phyloP scores from a whole-genome alignment of 768 basidiomycete species.

The Tephrocybe sp. region DNA sequence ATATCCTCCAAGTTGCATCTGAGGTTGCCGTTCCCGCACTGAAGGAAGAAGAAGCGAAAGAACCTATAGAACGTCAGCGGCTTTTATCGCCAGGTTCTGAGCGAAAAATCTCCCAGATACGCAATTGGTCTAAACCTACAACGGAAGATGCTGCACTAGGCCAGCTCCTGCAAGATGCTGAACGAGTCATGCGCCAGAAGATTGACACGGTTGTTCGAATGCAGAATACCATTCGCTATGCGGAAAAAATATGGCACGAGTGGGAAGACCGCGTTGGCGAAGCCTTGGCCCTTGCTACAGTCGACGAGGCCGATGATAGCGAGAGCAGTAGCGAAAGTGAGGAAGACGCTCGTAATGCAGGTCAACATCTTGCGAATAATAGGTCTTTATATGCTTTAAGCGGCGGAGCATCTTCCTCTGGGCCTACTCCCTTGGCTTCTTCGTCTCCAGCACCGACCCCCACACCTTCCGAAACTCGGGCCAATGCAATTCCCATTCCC shows the following conservation, averaged over 20 bases:
- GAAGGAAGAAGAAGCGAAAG: slow-evolving; percentile 88
- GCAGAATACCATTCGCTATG: slow-evolving; percentile 96
- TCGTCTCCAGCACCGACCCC: slow-evolving; percentile 42
- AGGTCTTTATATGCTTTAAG: slow-evolving; percentile 65
- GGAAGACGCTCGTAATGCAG: slow-evolving; percentile 32
- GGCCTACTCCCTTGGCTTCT: slow-evolving; percentile 72
- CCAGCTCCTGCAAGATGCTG: slow-evolving; percentile 84
- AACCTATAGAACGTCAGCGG: slow-evolving; percentile 91
- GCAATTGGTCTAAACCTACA: slow-evolving; percentile 83
- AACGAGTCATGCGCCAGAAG: slow-evolving; percentile 89
- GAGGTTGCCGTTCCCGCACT: slow-evolving; percentile 87
- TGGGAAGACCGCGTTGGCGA: slow-evolving; percentile 90
- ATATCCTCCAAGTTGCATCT: slow-evolving; percentile 75
- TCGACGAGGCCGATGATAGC: slow-evolving; percentile 52
- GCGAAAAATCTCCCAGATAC: slow-evolving; percentile 78
- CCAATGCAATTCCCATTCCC: slow-evolving; percentile 24
- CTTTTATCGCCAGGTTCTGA: slow-evolving; percentile 90
- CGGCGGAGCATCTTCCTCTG: slow-evolving; percentile 46
- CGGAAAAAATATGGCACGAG: slow-evolving; percentile 95
- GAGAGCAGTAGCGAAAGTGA: slow-evolving; percentile 44
- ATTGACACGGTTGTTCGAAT: slow-evolving; percentile 92
- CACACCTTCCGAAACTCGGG: slow-evolving; percentile 29
- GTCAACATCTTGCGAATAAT: slow-evolving; percentile 52
- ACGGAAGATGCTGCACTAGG: slow-evolving; percentile 85
- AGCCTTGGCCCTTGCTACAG: slow-evolving; percentile 57